phyloP scores from a whole-genome alignment of 768 basidiomycete species.

The Hygrophoropsis aurantiaca region DNA sequence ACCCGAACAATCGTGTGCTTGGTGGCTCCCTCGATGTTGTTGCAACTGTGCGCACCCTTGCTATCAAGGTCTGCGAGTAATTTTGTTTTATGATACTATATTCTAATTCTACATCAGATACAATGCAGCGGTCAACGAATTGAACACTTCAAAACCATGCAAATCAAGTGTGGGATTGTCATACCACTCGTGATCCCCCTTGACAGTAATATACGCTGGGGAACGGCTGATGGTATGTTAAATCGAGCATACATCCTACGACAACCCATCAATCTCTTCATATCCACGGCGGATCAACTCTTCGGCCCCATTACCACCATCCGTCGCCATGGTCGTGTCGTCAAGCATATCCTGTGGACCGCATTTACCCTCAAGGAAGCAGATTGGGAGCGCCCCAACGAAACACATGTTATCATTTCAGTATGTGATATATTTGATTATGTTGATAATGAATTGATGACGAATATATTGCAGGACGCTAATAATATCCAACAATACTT shows the following conservation, averaged over 20 bases:
- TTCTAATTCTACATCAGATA: slow-evolving; percentile 19
- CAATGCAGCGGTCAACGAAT: slow-evolving; percentile 22
- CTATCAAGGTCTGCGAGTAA: slow-evolving; percentile 27
- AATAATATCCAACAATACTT: slow-evolving; percentile 27
- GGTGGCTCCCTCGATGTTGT: slow-evolving; percentile 30
- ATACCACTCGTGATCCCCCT: slow-evolving; percentile 19
- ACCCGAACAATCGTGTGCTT: slow-evolving; percentile 21
- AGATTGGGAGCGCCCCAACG: slow-evolving; percentile 21
- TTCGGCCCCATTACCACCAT: slow-evolving; percentile 31
- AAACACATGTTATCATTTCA: slow-evolving; percentile 11
- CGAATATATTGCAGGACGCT: slow-evolving; percentile 18
- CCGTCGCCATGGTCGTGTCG: slow-evolving; percentile 7
- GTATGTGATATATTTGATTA: slow-evolving; percentile 12
- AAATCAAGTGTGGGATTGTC: slow-evolving; percentile 11
- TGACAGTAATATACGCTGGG: slow-evolving; percentile 26
- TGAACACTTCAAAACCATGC: slow-evolving; percentile 20
- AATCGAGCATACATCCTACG: slow-evolving; percentile 12
- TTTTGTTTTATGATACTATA: background rate
- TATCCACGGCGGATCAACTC: slow-evolving; percentile 22
- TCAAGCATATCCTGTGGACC: slow-evolving; percentile 27
- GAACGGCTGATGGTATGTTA: slow-evolving; percentile 23
- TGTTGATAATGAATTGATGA: slow-evolving; percentile 6
- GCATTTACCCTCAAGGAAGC: slow-evolving; percentile 16
- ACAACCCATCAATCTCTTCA: slow-evolving; percentile 12
- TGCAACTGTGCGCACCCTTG: slow-evolving; percentile 25